Percentiles rank a stretch among this genome's conserved stretches.
Conservation (phyloP, 2,329 filamentous ascomycete species). For the Basipetospora chlamydospora region DNA sequence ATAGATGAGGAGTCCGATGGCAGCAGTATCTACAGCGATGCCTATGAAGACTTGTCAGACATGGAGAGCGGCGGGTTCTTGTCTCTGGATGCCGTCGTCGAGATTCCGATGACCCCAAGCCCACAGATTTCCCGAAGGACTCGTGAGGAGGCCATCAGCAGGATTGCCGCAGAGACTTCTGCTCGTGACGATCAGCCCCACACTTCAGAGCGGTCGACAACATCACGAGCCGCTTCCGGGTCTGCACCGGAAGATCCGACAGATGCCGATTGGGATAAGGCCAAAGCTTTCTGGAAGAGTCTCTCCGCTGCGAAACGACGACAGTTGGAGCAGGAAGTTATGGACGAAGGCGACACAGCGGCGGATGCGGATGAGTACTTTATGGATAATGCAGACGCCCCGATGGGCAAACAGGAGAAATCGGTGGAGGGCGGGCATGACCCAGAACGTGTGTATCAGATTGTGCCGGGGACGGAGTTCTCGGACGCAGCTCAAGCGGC, state of each 20-base stretch:
- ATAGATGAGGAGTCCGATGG: conserved; percentile 28
- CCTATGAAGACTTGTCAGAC: conserved; percentile 58
- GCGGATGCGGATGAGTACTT: conserved; percentile 23
- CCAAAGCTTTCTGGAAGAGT: conserved; percentile 56
- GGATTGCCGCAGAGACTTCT: too few species aligned
- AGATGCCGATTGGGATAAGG: conserved; percentile 47
- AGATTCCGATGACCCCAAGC: conserved; percentile 30
- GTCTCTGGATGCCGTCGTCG: conserved; percentile 58
- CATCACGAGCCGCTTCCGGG: too few species aligned
- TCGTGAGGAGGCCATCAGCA: conserved; percentile 8
- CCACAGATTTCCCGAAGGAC: conserved; percentile 5
- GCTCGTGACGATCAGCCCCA: conserved; percentile 6
- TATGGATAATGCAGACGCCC: too few species aligned
- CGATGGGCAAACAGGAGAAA: conserved; percentile 17
- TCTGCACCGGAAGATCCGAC: conserved; percentile 4
- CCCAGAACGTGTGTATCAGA: conserved; percentile 23
- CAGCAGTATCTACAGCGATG: conserved; percentile 58
- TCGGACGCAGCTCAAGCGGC: conserved; percentile 4
- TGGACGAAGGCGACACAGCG: conserved; percentile 36
- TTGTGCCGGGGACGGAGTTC: conserved; percentile 19
- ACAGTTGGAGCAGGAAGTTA: conserved; percentile 43
- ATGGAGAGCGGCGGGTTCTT: conserved; percentile 51
- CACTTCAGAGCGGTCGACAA: background rate
- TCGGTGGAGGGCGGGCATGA: conserved; percentile 9
- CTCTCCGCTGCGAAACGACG: conserved; percentile 48